Base-by-base conservation (phyloP, 225 moss, liverwort and hornwort genomes). In the Lunularia cruciata region DNA sequence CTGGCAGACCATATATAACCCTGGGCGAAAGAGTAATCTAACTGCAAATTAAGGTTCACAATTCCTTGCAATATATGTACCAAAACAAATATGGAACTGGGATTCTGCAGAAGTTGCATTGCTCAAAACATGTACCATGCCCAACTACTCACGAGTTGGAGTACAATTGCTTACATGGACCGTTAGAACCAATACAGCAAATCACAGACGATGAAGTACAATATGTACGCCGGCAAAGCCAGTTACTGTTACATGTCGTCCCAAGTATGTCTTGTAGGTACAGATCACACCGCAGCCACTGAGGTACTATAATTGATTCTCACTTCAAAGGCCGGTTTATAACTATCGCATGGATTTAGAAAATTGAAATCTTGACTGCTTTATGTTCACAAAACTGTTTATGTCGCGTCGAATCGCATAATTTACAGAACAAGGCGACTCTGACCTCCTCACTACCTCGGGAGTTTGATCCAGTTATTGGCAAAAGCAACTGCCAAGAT, bases 401-500 rank as follows among this genome's bases (percentile, higher is more conserved):
- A n/a, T n/a, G n/a, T n/a, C n/a, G n/a, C 0, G 16, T 16, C 13
- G 45, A 4, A 16, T 64, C n/a, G 28, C 15, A 16, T 64, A 64
- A 28, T 64, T 15, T 64, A 64, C 63, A 64, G 6, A 46, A 18
- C 39, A 28, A 16, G 15, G 45, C 23, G 40, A 63, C 63, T 63
- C 13, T 8, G 63, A 27, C 31, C 13, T 47, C 11, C 25, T 14
- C 63, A 45, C 57, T 67, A 82, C 61, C 82, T 82, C 38, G 93
- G 93, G 64, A 71, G 23, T 75, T 98, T 98, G 71, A 98, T 93
- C 96, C 96, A 98, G 33, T 86, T 83, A 46, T 91, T 91, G 25
- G 77, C 69, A 75, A 81, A 98, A 3, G 96, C 96, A 55, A 93
- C 73, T 52, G 79, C 92, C 84, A 98, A 75, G 61, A 98, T 91